Conservation (phyloP, 768 basidiomycete species). For the Podaxis carcinomalis region DNA sequence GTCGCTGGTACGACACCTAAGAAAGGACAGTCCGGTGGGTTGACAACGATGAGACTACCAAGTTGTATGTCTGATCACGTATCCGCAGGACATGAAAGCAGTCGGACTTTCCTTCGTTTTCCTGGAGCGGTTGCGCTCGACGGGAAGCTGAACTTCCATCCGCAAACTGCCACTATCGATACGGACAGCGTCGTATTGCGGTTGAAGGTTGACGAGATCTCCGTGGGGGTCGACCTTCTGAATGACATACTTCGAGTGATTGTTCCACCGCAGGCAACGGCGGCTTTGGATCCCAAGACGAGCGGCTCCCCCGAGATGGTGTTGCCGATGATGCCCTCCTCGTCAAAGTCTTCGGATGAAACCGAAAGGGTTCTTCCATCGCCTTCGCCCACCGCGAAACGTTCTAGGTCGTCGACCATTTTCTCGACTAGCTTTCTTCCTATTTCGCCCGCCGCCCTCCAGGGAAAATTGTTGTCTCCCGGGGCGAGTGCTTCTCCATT, state of each 20-base stretch:
- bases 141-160: constrained; percentile 53
- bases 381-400: background rate
- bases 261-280: background rate
- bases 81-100: constrained; percentile 15
- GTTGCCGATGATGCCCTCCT: background rate
- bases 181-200: constrained; percentile 45
- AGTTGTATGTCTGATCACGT: background rate
- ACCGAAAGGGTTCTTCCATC: background rate
- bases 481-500: constrained; percentile 32
- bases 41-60: background rate
- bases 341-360: constrained; percentile 10
- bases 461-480: constrained; percentile 19
- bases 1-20: constrained; percentile 39
- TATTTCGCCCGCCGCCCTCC: constrained; percentile 12
- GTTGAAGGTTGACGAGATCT: constrained; percentile 42
- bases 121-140: constrained; percentile 40
- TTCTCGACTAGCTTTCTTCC: constrained; percentile 12
- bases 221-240: constrained; percentile 42
- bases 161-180: constrained; percentile 50
- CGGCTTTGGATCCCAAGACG: background rate
- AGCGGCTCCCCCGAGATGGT: background rate
- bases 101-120: constrained; percentile 39
- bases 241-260: constrained; percentile 23
- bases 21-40: constrained; percentile 26
- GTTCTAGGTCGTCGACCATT: constrained; percentile 7